Evolutionary conservation across 257 asterid genomes (phyloP).

Genomic region (Solanum piurae): DNA sequence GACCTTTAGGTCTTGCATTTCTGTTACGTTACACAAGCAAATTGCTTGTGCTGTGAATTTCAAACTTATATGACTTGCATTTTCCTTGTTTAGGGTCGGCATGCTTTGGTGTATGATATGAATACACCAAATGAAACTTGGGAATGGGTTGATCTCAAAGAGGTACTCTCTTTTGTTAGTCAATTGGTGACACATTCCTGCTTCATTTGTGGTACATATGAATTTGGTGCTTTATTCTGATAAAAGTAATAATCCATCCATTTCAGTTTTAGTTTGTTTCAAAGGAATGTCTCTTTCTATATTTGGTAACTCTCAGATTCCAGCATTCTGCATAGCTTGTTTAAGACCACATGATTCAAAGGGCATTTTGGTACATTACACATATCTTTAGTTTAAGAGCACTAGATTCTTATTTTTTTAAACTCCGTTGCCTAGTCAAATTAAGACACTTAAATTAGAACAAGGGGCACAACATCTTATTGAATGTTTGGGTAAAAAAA

Average conservation of each 20-base stretch:
- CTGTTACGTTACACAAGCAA: neutral
- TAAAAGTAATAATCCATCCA: neutral
- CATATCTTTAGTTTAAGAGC: neutral
- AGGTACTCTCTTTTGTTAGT: slow-evolving; percentile 34
- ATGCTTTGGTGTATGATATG: slow-evolving; percentile 82
- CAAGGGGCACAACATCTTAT: neutral
- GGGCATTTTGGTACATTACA: neutral
- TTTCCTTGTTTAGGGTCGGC: slow-evolving; percentile 55
- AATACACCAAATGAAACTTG: slow-evolving; percentile 54
- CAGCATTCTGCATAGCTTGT: neutral
- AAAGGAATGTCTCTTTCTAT: neutral
- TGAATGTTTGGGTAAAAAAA: neutral
- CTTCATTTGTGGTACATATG: neutral
- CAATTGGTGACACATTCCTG: neutral
- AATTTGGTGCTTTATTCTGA: neutral
- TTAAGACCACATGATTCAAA: neutral
- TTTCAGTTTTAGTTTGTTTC: neutral
- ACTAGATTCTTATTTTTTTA: neutral
- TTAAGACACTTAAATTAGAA: neutral
- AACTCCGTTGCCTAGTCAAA: neutral
- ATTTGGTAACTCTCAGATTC: neutral
- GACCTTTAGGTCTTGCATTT: neutral
- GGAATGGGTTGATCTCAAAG: slow-evolving; percentile 91
- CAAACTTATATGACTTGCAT: neutral
- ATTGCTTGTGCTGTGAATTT: neutral